Base-by-base conservation (phyloP, 345 rosid genomes). In the Viola odorata region DNA sequence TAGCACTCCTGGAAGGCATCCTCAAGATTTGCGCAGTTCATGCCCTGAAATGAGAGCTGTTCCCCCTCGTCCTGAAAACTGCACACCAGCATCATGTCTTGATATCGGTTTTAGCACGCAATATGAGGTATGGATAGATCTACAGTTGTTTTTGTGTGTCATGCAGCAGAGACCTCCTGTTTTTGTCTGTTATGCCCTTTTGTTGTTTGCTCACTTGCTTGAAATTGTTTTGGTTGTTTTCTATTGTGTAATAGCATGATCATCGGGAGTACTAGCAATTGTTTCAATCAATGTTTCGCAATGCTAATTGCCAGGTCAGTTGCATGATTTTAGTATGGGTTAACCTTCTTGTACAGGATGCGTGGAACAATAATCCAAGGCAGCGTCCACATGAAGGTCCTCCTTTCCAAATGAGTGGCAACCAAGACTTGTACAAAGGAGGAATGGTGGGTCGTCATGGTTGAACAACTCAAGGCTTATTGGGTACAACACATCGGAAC, bases 41-140 rank as follows among this genome's bases (percentile, higher is more conserved):
- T 77, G 77, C 76, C 86, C 79, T 56, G 88, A 72, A 66, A 73
- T 77, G 57, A 65, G 55, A 32, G 69, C 69, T 69, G 41, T 75
- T 71, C 76, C 84, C 52, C 78, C 81, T 58, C 62, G 57, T 58
- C 41, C 12, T 32, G 74, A 70, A 62, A 64, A 74, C 44, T 57
- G 44, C 72, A 55, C 69, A 32, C 69, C 71, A 62, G 55, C 80
- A 65, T 57, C 84, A 57, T 71, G 76, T 50, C 45, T 63, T 37
- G 62, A 58, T 58, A 60, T 82, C 40, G 81, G 60, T 45, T 75
- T 68, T 67, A 69, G 68, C 53, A 77, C 64, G 60, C 81, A 69
- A 56, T 76, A 67, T 58, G 68, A 83, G 83, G 96, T 86, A 61
- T n/a, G 11, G 38, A 49, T 57, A 5, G 16, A 57, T 8, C 62